These are phyloP conservation scores for Chlorella sp. DNA, from an alignment of 139 green algal genomes.

Conservation along the genomic window DNA sequence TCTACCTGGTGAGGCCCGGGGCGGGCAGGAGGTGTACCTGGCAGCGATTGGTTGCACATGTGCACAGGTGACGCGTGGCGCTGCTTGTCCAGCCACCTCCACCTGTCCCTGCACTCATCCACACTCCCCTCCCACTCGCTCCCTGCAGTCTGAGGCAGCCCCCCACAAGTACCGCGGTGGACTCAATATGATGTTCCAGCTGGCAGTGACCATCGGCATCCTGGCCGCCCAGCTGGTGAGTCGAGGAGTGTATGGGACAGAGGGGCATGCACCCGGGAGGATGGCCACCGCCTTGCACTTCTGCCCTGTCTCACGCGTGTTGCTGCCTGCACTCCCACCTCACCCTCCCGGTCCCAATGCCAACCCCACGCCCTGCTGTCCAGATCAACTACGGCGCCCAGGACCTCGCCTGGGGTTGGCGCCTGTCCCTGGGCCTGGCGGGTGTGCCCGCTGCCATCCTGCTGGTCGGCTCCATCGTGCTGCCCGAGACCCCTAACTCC, in stretches of 20 bases:
- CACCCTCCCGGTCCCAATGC: background rate
- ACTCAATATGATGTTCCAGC: slow-evolving; percentile 43
- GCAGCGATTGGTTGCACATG: too few species aligned
- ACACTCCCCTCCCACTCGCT: too few species aligned
- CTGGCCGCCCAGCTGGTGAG: slow-evolving; percentile 15
- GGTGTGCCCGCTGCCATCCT: slow-evolving; percentile 37
- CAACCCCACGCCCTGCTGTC: slow-evolving; percentile 37
- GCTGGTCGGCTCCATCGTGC: slow-evolving; percentile 51
- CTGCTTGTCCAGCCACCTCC: too few species aligned
- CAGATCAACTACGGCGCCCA: slow-evolving; percentile 73
- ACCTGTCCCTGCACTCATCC: too few species aligned
- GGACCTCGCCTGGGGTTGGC: slow-evolving; percentile 42
- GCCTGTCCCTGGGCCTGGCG: slow-evolving; percentile 38
- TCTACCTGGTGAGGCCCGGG: slow-evolving; percentile 21
- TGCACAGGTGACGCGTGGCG: too few species aligned
- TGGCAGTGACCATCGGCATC: slow-evolving; percentile 43
- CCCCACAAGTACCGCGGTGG: slow-evolving; percentile 33
- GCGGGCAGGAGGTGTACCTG: too few species aligned
- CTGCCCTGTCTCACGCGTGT: background rate
- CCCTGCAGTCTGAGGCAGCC: slow-evolving; percentile 19
- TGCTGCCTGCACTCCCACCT: background rate
- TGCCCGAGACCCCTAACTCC: slow-evolving; percentile 81
- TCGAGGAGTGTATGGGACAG: background rate
- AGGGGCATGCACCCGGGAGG: too few species aligned
- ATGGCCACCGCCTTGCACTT: background rate